A percentile compares a stretch with the other conserved stretches of the same genome.
Evolutionary conservation across 768 basidiomycete species (phyloP).

Genomic region (Naganishia randhawae): DNA sequence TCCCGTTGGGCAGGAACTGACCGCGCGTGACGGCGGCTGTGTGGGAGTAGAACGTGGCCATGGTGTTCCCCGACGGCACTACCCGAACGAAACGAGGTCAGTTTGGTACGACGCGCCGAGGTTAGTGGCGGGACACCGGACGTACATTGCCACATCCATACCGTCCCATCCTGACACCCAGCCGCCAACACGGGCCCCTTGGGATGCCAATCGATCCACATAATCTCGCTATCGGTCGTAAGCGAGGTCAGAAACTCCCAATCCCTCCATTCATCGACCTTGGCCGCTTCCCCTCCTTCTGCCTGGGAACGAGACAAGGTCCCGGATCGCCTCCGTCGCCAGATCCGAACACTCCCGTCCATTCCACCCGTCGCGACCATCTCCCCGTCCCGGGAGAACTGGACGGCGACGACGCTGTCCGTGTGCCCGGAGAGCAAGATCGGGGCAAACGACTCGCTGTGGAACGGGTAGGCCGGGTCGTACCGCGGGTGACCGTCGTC

Average conservation of each 20-base stretch:
- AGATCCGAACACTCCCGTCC: slow-evolving; percentile 91
- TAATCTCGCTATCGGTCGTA: slow-evolving; percentile 91
- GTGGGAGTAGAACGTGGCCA: slow-evolving; percentile 95
- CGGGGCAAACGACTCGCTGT: slow-evolving; percentile 40
- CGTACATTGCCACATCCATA: slow-evolving; percentile 97
- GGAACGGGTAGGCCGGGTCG: slow-evolving; percentile 30
- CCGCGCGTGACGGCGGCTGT: slow-evolving; percentile 77
- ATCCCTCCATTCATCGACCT: slow-evolving; percentile 59
- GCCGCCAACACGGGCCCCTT: slow-evolving; percentile 82
- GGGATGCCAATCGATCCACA: slow-evolving; percentile 96
- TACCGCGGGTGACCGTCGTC: no score
- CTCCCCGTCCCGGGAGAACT: slow-evolving; percentile 84
- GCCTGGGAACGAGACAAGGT: no score
- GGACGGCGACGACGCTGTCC: slow-evolving; percentile 76
- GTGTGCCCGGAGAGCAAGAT: slow-evolving; percentile 80
- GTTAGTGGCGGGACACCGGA: slow-evolving; percentile 25
- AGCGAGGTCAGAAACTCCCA: slow-evolving; percentile 96
- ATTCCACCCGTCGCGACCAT: slow-evolving; percentile 94
- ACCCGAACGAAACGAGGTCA: slow-evolving; percentile 10
- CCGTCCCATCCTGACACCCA: slow-evolving; percentile 85
- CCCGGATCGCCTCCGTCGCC: slow-evolving; percentile 65
- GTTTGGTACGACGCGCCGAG: not conserved
- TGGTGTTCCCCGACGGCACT: slow-evolving; percentile 92
- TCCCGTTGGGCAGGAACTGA: slow-evolving; percentile 88
- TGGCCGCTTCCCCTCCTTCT: slow-evolving; percentile 54